Evolutionary conservation across 768 basidiomycete species (phyloP), one percentile per base, ranked within the genome.

Genomic region (Cantharellus anzutake): DNA sequence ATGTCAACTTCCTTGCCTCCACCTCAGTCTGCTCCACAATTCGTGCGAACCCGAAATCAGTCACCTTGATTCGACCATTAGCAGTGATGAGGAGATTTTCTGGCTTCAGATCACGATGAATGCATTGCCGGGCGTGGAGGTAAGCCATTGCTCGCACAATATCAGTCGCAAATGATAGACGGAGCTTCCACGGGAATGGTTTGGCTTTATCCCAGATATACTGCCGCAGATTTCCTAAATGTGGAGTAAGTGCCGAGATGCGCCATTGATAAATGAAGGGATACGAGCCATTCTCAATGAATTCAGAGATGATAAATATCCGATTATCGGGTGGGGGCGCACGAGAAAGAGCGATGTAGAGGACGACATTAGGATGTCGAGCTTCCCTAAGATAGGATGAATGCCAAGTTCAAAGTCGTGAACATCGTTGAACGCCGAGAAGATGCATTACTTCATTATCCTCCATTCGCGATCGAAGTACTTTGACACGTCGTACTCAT

Each of bases 381-480:
- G 86, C 84, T 73, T 91, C 87, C 67, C 80, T 77, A 60, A n/a
- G 29, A 51, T 4, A n/a, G 51, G 4, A 44, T 58, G 7, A 58
- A 58, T 7, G 16, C 5, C 11, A 16, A 7, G 14, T 41, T 41
- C 37, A 42, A 41, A 16, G 57, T 55, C 35, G 53, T 37, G 37
- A 58, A 5, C 20, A 29, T 29, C 20, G 20, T 29, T 29, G 20
- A 29, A 29, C 20, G 20, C 20, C 57, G 42, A 11, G 16, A 38
- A 16, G 41, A 65, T 60, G 39, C 41, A 0, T 65, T 67, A 79
- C 76, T 91, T 90, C 91, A 97, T 96, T 39, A 98, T 79, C 39
- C 88, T 78, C 89, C 92, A 96, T 76, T 99, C 94, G n/a, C 94
- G 80, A 67, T 94, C 89, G 69, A 98, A 94, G 73, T 99, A 98